phyloP scores from a whole-genome alignment of 208 protist genomes.

The Strigomonas culicis region DNA sequence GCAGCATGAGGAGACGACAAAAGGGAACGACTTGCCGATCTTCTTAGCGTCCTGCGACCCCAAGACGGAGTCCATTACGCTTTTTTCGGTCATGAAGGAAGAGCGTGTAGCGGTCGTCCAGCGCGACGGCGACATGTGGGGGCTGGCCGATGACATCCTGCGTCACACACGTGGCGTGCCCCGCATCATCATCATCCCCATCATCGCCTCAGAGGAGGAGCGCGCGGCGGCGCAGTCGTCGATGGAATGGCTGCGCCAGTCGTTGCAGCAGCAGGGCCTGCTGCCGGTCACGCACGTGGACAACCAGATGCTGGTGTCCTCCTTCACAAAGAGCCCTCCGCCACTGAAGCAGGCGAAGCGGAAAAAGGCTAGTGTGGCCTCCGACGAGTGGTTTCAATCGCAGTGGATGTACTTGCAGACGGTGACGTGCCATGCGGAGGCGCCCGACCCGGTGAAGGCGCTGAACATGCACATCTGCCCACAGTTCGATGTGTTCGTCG shows the following conservation, averaged over 20 bases:
- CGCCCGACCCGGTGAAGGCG: constrained; percentile 43
- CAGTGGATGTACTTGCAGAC: constrained; percentile 67
- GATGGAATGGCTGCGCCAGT: constrained; percentile 19
- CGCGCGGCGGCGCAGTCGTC: constrained; percentile 25
- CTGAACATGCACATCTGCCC: constrained; percentile 49
- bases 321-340: constrained; percentile 27
- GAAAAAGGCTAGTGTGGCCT: constrained; percentile 10
- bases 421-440: constrained; percentile 32
- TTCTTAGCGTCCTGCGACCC: constrained; percentile 45
- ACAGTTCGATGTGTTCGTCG: constrained; percentile 57
- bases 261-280: constrained; percentile 46
- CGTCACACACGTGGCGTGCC: constrained; percentile 26
- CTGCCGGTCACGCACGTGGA: constrained; percentile 60
- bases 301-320: constrained; percentile 38
- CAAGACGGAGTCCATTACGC: constrained; percentile 13
- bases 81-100: constrained; percentile 50
- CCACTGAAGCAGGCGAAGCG: constrained; percentile 15
- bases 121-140: constrained; percentile 18
- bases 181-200: constrained; percentile 52
- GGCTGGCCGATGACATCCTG: constrained; percentile 65
- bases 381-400: constrained; percentile 39
- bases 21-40: constrained; percentile 23
- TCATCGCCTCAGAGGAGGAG: constrained; percentile 47
- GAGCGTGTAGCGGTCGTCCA: constrained; percentile 22
- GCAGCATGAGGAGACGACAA: not conserved